Evolutionary conservation across 2,329 filamentous ascomycete genomes (phyloP).

Genomic region (Cladosporium austrohemisphaericum): DNA sequence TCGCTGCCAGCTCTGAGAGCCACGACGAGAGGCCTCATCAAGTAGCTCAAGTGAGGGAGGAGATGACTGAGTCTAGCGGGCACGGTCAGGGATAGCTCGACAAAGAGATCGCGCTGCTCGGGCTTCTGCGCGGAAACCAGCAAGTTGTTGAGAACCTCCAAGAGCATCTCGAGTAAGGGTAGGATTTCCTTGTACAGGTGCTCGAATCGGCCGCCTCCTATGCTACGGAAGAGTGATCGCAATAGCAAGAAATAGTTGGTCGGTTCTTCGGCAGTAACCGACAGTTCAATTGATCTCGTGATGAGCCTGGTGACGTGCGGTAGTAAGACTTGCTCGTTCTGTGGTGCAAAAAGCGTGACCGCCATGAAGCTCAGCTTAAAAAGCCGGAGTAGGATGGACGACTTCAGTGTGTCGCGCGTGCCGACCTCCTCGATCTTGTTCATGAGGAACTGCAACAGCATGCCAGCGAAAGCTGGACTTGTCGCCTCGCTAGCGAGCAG

Average conservation of each 20-base stretch:
- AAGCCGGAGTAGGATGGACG: slow-evolving; percentile 84
- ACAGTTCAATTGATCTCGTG: slow-evolving; percentile 93
- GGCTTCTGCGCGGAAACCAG: slow-evolving; percentile 86
- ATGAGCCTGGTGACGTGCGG: slow-evolving; percentile 97
- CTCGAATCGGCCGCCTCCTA: slow-evolving; percentile 95
- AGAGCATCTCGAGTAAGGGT: slow-evolving; percentile 90
- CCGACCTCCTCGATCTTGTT: slow-evolving; percentile 93
- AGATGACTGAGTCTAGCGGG: slow-evolving; percentile 91
- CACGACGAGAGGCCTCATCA: slow-evolving; percentile 97
- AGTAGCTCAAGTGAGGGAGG: slow-evolving; percentile 86
- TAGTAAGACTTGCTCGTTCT: slow-evolving; percentile 92
- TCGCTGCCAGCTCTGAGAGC: slow-evolving; percentile 81
- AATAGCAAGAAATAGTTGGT: slow-evolving; percentile 98
- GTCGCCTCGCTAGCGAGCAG: slow-evolving; percentile 98
- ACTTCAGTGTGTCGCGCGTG: slow-evolving; percentile 84
- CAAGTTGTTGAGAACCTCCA: slow-evolving; percentile 95
- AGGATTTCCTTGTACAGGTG: slow-evolving; percentile 97
- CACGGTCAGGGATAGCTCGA: slow-evolving; percentile 93
- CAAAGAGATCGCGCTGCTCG: slow-evolving; percentile 88
- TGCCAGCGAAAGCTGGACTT: slow-evolving; percentile 93
- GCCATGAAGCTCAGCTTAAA: slow-evolving; percentile 99
- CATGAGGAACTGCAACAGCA: slow-evolving; percentile 97
- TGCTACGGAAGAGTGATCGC: slow-evolving; percentile 89
- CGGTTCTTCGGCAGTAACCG: slow-evolving; percentile 90
- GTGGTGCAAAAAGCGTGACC: slow-evolving; percentile 87